These are phyloP conservation scores for Malus sylvestris DNA, from an alignment of 306 rosid species.

Conservation along the genomic window DNA sequence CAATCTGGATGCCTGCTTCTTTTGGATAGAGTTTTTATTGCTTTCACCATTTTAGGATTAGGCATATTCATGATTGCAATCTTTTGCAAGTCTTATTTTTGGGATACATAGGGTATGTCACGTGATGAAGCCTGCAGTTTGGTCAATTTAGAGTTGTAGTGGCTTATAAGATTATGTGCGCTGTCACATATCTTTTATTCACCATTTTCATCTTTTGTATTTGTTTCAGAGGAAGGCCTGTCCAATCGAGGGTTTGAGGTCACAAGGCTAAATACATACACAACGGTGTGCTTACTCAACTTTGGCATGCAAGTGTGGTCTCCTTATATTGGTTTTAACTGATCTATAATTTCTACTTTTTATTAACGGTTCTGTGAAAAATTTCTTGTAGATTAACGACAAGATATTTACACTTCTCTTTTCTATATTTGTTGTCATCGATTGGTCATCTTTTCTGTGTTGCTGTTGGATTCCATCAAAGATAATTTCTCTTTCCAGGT, in stretches of 20 bases:
- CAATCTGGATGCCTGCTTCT: conserved; percentile 8
- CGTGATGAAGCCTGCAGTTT: not conserved
- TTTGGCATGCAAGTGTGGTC: conserved; percentile 1
- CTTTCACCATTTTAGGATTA: not conserved
- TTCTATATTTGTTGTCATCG: not conserved
- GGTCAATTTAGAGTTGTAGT: not conserved
- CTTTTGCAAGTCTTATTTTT: not conserved
- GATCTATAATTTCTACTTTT: not conserved
- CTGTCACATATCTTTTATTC: not conserved
- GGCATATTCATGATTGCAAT: too few relatives aligned
- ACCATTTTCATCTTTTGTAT: not conserved
- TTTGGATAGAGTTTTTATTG: not conserved
- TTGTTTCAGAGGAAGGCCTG: conserved; percentile 74
- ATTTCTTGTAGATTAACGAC: not conserved
- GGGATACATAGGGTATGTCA: not conserved
- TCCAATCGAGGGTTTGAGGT: conserved; percentile 87
- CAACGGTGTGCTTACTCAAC: conserved; percentile 59
- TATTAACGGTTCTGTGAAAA: not conserved
- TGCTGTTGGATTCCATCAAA: not conserved
- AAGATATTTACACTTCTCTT: not conserved
- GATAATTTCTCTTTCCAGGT: not conserved
- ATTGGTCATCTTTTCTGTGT: not conserved
- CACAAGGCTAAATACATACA: conserved; percentile 80
- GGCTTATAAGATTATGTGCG: not conserved
- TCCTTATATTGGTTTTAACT: not conserved